These are phyloP conservation scores for Sutorius eximius DNA, from an alignment of 1,284 basidiomycete species.

Conservation along the genomic window DNA sequence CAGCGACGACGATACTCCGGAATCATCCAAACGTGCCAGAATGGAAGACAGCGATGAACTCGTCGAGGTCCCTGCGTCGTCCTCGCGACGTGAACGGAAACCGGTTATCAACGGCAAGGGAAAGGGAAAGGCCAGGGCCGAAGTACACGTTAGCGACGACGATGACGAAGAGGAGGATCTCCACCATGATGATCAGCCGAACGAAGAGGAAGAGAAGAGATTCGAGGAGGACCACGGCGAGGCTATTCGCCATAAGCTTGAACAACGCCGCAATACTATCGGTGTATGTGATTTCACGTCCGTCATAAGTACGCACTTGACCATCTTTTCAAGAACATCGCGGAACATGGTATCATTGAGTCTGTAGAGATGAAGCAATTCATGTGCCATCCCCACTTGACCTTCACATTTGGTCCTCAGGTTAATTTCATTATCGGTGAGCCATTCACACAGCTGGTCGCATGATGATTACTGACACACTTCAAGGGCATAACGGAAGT, in stretches of 20 bases:
- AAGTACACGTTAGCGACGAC: conserved; percentile 38
- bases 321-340: conserved; percentile 54
- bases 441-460: neutral
- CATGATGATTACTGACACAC: conserved; percentile 2
- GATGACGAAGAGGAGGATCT: conserved; percentile 32
- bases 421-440: conserved; percentile 96
- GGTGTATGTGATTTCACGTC: conserved; percentile 48
- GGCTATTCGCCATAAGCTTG: conserved; percentile 53
- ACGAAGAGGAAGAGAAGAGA: conserved; percentile 52
- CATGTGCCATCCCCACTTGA: conserved; percentile 92
- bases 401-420: conserved; percentile 82
- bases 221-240: conserved; percentile 63
- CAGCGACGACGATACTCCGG: conserved; percentile 27
- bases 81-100: conserved; percentile 16
- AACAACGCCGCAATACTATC: conserved; percentile 50
- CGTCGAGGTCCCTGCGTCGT: neutral
- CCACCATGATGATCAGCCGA: conserved; percentile 33
- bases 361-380: conserved; percentile 88
- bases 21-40: conserved; percentile 33
- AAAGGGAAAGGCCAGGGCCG: conserved; percentile 21
- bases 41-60: conserved; percentile 28
- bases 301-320: neutral
- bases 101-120: conserved; percentile 22
- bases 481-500: conserved; percentile 77
- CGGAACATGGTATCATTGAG: conserved; percentile 87